A percentile compares a stretch with the other conserved stretches of the same genome.
phyloP scores from a whole-genome alignment of 2,329 filamentous ascomycete genomes.

The Lasiodiplodia citricola region DNA sequence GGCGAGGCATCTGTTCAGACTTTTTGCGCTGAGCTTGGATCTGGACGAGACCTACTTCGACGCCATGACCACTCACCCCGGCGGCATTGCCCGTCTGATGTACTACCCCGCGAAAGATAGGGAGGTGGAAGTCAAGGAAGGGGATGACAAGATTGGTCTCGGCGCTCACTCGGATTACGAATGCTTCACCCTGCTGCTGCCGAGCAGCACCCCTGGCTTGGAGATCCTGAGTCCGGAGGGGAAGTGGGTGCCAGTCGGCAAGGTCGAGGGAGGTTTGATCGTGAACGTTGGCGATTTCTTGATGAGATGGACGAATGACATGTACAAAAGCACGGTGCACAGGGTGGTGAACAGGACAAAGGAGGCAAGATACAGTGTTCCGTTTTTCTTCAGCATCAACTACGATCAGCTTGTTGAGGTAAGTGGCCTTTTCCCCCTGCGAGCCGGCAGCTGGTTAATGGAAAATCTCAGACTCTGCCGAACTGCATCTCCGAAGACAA shows the following conservation, averaged over 20 bases:
- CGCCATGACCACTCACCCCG: constrained; percentile 46
- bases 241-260: constrained; percentile 40
- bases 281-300: constrained; percentile 61
- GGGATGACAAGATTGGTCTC: constrained; percentile 23
- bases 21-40: constrained; percentile 48
- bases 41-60: constrained; percentile 49
- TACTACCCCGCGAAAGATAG: constrained; percentile 45
- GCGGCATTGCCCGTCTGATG: constrained; percentile 47
- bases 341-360: constrained; percentile 50
- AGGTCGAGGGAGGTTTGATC: constrained; percentile 52
- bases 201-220: constrained; percentile 37
- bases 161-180: constrained; percentile 28
- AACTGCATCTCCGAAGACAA: constrained; percentile 43
- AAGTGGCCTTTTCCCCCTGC: neutral
- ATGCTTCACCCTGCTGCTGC: constrained; percentile 39
- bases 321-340: constrained; percentile 57
- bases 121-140: constrained; percentile 21
- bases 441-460: neutral
- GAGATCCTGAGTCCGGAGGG: constrained; percentile 42
- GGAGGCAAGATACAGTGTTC: constrained; percentile 51
- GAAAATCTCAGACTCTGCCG: constrained; percentile 37
- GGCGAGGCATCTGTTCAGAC: constrained; percentile 47
- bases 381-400: constrained; percentile 55
- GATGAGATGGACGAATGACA: constrained; percentile 58
- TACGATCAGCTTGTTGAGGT: constrained; percentile 47